Percentiles rank a stretch among this genome's conserved stretches.
These are phyloP conservation scores for Phytophthora citrophthora DNA, from an alignment of 352 stramenopile species.

Conservation along the genomic window DNA sequence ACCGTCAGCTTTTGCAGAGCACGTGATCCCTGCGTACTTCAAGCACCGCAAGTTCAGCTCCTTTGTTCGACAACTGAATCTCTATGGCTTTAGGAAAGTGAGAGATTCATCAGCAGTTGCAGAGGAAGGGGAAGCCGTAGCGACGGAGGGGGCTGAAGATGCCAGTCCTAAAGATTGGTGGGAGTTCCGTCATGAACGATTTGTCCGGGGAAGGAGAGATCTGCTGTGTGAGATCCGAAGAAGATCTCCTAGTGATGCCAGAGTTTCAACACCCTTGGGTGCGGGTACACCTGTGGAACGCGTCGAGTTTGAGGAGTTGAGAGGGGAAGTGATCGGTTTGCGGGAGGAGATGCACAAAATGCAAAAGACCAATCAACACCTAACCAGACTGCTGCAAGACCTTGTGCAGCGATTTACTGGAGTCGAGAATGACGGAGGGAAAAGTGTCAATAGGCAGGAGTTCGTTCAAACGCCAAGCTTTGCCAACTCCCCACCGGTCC, in stretches of 20 bases:
- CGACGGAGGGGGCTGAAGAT: slow-evolving; percentile 29
- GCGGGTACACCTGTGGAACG: slow-evolving; percentile 48
- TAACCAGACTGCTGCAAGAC: slow-evolving; percentile 62
- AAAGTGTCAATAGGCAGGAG: slow-evolving; percentile 19
- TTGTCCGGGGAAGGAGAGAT: slow-evolving; percentile 68
- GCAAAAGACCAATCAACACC: slow-evolving; percentile 69
- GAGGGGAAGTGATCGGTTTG: slow-evolving; percentile 56
- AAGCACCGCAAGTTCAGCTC: slow-evolving; percentile 94
- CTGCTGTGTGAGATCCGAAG: slow-evolving; percentile 83
- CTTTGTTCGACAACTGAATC: slow-evolving; percentile 93
- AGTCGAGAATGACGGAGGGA: slow-evolving; percentile 19
- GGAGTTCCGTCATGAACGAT: slow-evolving; percentile 90
- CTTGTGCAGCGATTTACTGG: slow-evolving; percentile 40
- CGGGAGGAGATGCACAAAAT: slow-evolving; percentile 76
- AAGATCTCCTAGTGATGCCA: slow-evolving; percentile 38
- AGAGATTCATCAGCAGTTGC: slow-evolving; percentile 23
- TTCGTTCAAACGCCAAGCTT: slow-evolving; percentile 5
- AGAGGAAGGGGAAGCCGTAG: background rate
- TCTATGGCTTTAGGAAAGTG: slow-evolving; percentile 92
- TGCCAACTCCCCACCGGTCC: slow-evolving; percentile 16
- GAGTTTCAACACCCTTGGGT: slow-evolving; percentile 20
- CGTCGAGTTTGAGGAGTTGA: slow-evolving; percentile 77
- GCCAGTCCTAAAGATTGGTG: slow-evolving; percentile 74
- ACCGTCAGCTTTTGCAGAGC: slow-evolving; percentile 80
- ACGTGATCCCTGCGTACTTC: slow-evolving; percentile 92